Conservation (phyloP, 1,284 basidiomycete genomes). For the Inonotus obliquus region DNA sequence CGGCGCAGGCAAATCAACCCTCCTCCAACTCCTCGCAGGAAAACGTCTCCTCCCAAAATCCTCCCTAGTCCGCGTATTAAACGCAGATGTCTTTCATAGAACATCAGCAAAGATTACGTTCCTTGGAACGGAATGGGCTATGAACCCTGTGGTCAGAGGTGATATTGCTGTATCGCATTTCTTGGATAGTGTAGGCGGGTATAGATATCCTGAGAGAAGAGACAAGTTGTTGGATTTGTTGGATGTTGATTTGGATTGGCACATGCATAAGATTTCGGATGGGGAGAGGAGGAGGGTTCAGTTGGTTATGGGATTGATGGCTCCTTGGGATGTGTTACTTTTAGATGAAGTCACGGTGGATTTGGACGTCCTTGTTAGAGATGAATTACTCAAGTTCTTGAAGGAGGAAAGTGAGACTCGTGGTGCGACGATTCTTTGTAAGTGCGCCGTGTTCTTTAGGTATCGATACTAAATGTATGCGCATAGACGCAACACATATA, state of each 20-base stretch:
- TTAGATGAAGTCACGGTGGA: slow-evolving; percentile 99
- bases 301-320: slow-evolving; percentile 96
- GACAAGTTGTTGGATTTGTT: slow-evolving; percentile 87
- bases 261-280: slow-evolving; percentile 91
- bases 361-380: slow-evolving; percentile 94
- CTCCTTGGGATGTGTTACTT: slow-evolving; percentile 88
- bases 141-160: slow-evolving; percentile 93
- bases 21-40: slow-evolving; percentile 92
- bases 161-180: slow-evolving; percentile 90
- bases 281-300: slow-evolving; percentile 94
- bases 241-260: slow-evolving; percentile 93
- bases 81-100: slow-evolving; percentile 73
- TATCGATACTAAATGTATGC: not conserved
- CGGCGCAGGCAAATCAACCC: slow-evolving; percentile 93
- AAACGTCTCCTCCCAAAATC: slow-evolving; percentile 67
- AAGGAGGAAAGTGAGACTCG: slow-evolving; percentile 78
- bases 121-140: slow-evolving; percentile 92
- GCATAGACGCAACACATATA: slow-evolving; percentile 88
- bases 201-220: slow-evolving; percentile 85
- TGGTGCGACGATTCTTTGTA: slow-evolving; percentile 87
- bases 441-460: slow-evolving; percentile 28
- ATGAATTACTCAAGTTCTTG: slow-evolving; percentile 86
- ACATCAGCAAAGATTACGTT: slow-evolving; percentile 72
- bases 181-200: slow-evolving; percentile 93
- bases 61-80: slow-evolving; percentile 71